Conservation (phyloP, 495 filamentous ascomycete species). For the Saxophila tyrrhenica region DNA sequence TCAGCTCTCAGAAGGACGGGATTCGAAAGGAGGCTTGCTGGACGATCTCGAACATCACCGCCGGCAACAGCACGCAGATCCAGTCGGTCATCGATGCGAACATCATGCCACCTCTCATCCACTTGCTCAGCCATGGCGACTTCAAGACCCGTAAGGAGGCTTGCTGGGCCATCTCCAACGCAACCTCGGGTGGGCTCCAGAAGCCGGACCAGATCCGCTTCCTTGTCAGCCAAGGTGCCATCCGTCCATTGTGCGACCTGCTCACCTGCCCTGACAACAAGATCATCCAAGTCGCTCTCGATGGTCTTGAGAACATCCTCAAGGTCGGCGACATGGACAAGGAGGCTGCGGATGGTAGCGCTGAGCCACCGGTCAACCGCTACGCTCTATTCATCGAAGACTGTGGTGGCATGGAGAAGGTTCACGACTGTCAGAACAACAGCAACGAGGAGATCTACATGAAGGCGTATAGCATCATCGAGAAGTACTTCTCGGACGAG, state of each 20-base stretch:
- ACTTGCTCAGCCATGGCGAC: slow-evolving; percentile 89
- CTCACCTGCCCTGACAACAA: slow-evolving; percentile 98
- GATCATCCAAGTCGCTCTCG: slow-evolving; percentile 98
- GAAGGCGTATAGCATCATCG: slow-evolving; percentile 99
- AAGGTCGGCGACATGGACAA: slow-evolving; percentile 99
- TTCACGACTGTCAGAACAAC: slow-evolving; percentile 99
- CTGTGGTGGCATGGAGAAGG: slow-evolving; percentile 98
- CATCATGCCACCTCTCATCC: slow-evolving; percentile 92
- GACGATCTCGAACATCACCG: slow-evolving; percentile 99
- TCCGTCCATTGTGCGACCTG: slow-evolving; percentile 94
- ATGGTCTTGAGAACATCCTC: slow-evolving; percentile 97
- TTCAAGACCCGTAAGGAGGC: slow-evolving; percentile 99
- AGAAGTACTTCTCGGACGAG: slow-evolving; percentile 99
- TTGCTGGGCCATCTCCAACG: slow-evolving; percentile 99
- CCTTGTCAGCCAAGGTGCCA: slow-evolving; percentile 83
- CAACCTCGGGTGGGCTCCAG: slow-evolving; percentile 92
- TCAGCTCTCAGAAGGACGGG: slow-evolving; percentile 94
- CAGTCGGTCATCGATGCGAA: slow-evolving; percentile 94
- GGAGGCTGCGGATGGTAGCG: slow-evolving; percentile 58
- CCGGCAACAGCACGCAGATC: slow-evolving; percentile 95
- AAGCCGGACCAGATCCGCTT: slow-evolving; percentile 98
- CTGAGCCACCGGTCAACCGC: slow-evolving; percentile 76
- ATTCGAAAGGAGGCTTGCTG: slow-evolving; percentile 99
- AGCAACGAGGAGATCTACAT: slow-evolving; percentile 99
- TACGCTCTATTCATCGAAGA: slow-evolving; percentile 99